Percentiles rank a stretch among this genome's conserved stretches.
phyloP scores from a whole-genome alignment of 805 yeast genomes.

The Debaryomyces hansenii region DNA sequence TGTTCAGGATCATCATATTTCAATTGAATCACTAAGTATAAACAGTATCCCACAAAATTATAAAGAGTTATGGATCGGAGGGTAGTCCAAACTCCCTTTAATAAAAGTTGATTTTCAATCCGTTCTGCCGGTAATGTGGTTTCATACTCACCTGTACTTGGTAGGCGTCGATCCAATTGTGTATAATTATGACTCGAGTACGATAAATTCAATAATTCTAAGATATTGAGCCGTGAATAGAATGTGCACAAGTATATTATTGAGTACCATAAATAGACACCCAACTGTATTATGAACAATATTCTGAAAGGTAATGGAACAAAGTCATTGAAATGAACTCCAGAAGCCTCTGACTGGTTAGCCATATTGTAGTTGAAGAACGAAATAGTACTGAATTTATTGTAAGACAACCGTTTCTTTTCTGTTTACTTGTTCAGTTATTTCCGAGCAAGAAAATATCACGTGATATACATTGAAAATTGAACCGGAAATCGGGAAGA shows the following conservation, averaged over 20 bases:
- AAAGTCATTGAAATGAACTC: constrained; percentile 23
- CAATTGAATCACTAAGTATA: constrained; percentile 20
- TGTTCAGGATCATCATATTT: constrained; percentile 17
- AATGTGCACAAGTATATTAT: constrained; percentile 40
- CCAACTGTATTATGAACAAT: constrained; percentile 47
- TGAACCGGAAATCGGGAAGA: too few species aligned
- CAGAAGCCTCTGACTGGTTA: constrained; percentile 1
- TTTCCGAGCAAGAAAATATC: too few species aligned
- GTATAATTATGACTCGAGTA: constrained; percentile 39
- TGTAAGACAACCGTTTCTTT: too few species aligned
- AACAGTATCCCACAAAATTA: constrained; percentile 20
- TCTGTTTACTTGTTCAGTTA: too few species aligned
- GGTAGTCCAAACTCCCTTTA: constrained; percentile 35
- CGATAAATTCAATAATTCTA: constrained; percentile 42
- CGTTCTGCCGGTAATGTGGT: constrained; percentile 29
- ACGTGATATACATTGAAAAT: too few species aligned
- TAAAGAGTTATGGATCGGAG: constrained; percentile 25
- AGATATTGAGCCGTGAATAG: constrained; percentile 44
- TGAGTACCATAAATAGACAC: constrained; percentile 54
- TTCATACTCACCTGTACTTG: constrained; percentile 31
- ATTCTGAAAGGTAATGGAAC: constrained; percentile 47
- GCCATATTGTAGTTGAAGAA: not conserved
- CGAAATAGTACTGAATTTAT: too few species aligned
- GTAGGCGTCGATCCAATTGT: constrained; percentile 17
- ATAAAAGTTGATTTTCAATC: constrained; percentile 29